Evolutionary conservation across 2,329 filamentous ascomycete genomes (phyloP).

Genomic region (Fusarium chlamydosporum): DNA sequence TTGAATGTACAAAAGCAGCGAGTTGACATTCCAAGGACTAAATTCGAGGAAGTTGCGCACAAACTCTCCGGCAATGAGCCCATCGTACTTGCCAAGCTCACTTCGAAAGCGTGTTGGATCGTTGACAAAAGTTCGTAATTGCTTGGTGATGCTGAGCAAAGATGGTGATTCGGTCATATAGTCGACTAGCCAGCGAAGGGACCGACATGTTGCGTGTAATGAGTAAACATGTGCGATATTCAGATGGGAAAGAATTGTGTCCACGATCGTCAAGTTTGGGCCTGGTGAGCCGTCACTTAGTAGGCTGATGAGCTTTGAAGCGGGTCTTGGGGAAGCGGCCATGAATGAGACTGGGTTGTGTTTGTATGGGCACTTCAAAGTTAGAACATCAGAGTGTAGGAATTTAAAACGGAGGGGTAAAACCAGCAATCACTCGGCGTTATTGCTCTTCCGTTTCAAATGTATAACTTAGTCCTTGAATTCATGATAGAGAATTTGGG

Average conservation of each 20-base stretch:
- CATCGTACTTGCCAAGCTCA: not conserved
- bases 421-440: not conserved
- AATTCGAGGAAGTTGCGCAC: slow-evolving; percentile 1
- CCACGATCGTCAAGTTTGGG: not conserved
- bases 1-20: not conserved
- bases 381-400: too few species aligned
- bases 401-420: not conserved
- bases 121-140: not conserved
- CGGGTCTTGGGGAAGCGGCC: not conserved
- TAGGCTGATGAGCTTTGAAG: not conserved
- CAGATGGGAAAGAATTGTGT: not conserved
- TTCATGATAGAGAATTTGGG: too few species aligned
- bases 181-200: slow-evolving; percentile 4
- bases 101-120: slow-evolving; percentile 3
- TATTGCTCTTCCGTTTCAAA: not conserved
- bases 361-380: too few species aligned
- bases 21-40: not conserved
- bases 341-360: not conserved
- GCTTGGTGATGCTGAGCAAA: slow-evolving; percentile 3
- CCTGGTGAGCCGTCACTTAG: not conserved
- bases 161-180: slow-evolving; percentile 6
- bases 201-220: slow-evolving; percentile 7
- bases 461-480: too few species aligned
- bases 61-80: not conserved
- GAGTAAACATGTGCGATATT: slow-evolving; percentile 12